A percentile compares a stretch with the other conserved stretches of the same genome.
Evolutionary conservation across 2,329 filamentous ascomycete genomes (phyloP).

Genomic region (Thelonectria discophora): DNA sequence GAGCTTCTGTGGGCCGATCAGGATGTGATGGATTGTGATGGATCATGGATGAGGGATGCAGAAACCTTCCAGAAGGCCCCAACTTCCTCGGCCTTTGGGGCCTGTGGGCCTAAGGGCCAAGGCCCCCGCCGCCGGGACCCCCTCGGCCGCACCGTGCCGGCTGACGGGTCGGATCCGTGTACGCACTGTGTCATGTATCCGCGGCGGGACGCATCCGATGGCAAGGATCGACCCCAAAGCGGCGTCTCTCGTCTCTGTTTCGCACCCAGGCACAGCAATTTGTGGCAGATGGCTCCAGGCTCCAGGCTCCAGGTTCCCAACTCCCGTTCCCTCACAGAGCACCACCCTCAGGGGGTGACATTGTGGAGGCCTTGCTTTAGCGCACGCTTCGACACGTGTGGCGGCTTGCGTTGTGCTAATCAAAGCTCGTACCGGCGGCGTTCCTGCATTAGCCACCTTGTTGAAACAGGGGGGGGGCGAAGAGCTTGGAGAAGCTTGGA

Average conservation of each 20-base stretch:
- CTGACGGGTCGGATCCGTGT: background rate
- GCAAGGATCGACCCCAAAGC: constrained; percentile 20
- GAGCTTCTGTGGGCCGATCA: constrained; percentile 32
- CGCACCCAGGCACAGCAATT: constrained; percentile 28
- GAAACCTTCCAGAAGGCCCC: constrained; percentile 45
- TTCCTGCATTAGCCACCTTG: constrained; percentile 46
- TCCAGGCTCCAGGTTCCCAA: too few species aligned
- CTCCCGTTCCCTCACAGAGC: constrained; percentile 22
- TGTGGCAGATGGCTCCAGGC: constrained; percentile 22
- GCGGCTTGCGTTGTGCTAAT: constrained; percentile 40
- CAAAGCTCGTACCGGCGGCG: constrained; percentile 38
- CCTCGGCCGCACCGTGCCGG: constrained; percentile 26
- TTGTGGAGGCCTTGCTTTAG: constrained; percentile 33
- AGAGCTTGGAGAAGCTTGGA: constrained; percentile 19
- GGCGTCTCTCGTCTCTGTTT: constrained; percentile 30
- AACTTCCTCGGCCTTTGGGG: constrained; percentile 18
- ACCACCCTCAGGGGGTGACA: constrained; percentile 36
- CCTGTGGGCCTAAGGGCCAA: too few species aligned
- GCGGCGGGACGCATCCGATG: constrained; percentile 13
- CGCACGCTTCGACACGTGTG: constrained; percentile 36
- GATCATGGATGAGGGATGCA: constrained; percentile 23
- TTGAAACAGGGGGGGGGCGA: constrained; percentile 40
- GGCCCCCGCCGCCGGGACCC: too few species aligned
- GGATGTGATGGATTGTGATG: too few species aligned
- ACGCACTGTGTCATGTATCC: constrained; percentile 36